Percentiles rank a stretch among this genome's conserved stretches.
Evolutionary conservation across 169 alveolate species (phyloP).

Genomic region (Cryptosporidium viatorum): DNA sequence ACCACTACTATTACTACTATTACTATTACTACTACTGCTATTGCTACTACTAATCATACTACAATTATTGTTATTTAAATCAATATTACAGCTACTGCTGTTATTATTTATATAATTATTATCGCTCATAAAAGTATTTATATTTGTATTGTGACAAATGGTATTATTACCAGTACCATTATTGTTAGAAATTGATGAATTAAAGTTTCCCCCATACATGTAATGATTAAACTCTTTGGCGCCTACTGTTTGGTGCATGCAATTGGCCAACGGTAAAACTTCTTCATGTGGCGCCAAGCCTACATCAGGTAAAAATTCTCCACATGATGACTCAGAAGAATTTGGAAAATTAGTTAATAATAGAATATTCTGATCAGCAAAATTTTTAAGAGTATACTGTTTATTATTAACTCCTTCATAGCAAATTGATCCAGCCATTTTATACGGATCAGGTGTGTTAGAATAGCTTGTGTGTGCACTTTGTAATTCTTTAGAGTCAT

Average conservation of each 20-base stretch:
- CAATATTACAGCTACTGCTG: neutral
- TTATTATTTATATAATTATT: neutral
- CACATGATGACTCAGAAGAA: neutral
- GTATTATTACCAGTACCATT: neutral
- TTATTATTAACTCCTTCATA: neutral
- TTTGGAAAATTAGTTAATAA: neutral
- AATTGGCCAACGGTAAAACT: neutral
- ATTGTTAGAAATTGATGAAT: neutral
- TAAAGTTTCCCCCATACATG: neutral
- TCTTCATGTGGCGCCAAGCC: conserved; percentile 3
- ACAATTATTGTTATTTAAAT: neutral
- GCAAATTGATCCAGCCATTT: neutral
- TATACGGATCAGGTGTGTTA: neutral
- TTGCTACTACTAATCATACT: neutral
- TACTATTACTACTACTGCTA: conserved; percentile 5
- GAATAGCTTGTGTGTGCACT: neutral
- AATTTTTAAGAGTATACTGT: neutral
- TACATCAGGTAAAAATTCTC: conserved; percentile 18
- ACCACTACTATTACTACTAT: neutral
- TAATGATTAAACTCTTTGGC: neutral
- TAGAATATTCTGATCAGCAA: neutral
- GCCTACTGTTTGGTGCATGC: neutral
- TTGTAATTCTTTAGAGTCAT: neutral
- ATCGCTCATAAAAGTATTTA: neutral
- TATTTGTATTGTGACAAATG: neutral